Evolutionary conservation across 1,284 basidiomycete genomes (phyloP), one percentile per base, ranked within the genome.

Genomic region (Ceratobasidium sp.): DNA sequence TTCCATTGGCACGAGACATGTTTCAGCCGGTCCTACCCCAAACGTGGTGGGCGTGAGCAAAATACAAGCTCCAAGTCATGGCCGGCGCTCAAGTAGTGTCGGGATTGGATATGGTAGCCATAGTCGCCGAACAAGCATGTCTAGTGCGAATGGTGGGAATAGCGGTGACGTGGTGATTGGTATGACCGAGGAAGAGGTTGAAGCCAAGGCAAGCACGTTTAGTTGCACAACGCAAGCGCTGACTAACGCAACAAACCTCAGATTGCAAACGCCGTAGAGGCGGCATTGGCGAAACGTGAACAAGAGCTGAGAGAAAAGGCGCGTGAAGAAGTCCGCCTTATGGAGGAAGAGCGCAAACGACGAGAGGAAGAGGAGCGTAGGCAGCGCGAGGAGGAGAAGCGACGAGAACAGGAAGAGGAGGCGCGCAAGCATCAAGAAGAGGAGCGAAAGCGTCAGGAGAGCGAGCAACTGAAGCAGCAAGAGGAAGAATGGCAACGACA

Each of bases 141-240:
- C 64, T 55, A 69, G 64, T 60, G 65, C 62, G 54, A 70, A 68
- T 25, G 31, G 49, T 49, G 29, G 43, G 58, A 38, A 35, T 15
- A 47, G 60, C 32, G 56, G 69, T 29, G 52, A 45, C 64, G 35
- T 43, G 56, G 60, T 57, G 47, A 72, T 73, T 77, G 76, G 82
- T n/a, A 71, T 90, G 73, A 85, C 84, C 1, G 87, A 89, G 76
- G 83, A 86, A 73, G 88, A 91, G 67, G 88, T 92, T 70, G 85
- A 91, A 73, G 87, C 87, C 52, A 80, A 86, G 78, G 88, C 88
- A 73, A 20, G 83, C 79, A 52, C 69, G 69, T 62, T 22, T 43
- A 35, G 32, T 54, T 34, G 54, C 34, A 53, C 20, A 27, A 43
- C 27, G 42, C 13, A 15, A 17, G 15, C 53, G 29, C 22, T 32